Conservation (phyloP, 768 basidiomycete species). For the Trametes coccinea region DNA sequence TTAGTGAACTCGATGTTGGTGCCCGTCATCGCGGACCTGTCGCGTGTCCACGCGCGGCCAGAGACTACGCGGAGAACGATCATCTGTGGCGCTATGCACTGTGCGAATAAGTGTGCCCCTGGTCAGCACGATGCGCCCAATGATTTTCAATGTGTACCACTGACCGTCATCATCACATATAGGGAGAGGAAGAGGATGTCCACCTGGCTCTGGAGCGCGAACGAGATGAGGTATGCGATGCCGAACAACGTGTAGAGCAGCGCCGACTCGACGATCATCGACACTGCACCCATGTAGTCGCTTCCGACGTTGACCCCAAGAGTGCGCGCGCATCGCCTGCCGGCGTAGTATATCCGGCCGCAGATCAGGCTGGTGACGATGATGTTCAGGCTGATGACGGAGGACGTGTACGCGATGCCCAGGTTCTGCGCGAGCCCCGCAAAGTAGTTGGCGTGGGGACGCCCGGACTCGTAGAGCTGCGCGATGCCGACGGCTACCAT, state of each 20-base stretch:
- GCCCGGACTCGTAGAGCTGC: slow-evolving; percentile 5
- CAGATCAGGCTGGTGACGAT: slow-evolving; percentile 18
- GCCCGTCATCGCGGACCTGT: slow-evolving; percentile 6
- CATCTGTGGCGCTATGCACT: slow-evolving; percentile 20
- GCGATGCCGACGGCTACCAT: slow-evolving; percentile 13
- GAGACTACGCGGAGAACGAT: slow-evolving; percentile 21
- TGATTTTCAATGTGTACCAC: neutral
- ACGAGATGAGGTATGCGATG: slow-evolving; percentile 21
- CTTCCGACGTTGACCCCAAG: neutral
- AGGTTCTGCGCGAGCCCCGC: slow-evolving; percentile 5
- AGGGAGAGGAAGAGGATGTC: slow-evolving; percentile 22
- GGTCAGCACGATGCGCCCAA: neutral
- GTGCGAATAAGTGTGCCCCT: neutral
- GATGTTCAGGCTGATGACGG: slow-evolving; percentile 13
- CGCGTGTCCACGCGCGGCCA: slow-evolving; percentile 21
- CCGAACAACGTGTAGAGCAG: slow-evolving; percentile 18
- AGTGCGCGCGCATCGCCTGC: neutral
- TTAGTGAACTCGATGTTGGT: slow-evolving; percentile 16
- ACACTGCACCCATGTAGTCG: slow-evolving; percentile 4
- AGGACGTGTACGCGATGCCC: slow-evolving; percentile 4
- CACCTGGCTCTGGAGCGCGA: neutral
- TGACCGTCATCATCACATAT: slow-evolving; percentile 22
- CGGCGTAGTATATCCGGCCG: slow-evolving; percentile 11
- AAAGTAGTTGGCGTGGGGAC: slow-evolving; percentile 7
- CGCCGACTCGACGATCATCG: slow-evolving; percentile 20